phyloP scores from a whole-genome alignment of 192 early-diverging fungal species.

The Ambispora gerdemannii region DNA sequence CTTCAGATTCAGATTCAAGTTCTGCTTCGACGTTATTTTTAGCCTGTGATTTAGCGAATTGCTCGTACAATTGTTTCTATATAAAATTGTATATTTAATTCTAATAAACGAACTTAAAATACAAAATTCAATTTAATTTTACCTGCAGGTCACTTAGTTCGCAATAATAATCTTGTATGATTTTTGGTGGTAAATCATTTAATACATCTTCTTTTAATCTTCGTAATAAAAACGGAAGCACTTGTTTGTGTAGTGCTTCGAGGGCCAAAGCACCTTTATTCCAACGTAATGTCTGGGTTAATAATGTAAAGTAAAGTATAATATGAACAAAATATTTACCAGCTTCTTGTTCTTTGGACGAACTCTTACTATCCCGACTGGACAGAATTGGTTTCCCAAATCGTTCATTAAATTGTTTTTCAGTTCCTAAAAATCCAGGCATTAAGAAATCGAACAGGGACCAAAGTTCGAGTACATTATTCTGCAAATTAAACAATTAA shows the following conservation, averaged over 20 bases:
- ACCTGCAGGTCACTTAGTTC: constrained; percentile 86
- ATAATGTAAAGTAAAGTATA: too few relatives aligned
- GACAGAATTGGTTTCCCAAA: constrained; percentile 91
- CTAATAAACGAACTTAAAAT: too few relatives aligned
- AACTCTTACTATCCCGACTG: constrained; percentile 84
- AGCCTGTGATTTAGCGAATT: constrained; percentile 76
- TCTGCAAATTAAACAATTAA: constrained; percentile 44
- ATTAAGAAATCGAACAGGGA: constrained; percentile 97
- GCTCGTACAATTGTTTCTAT: constrained; percentile 83
- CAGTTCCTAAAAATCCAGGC: constrained; percentile 96
- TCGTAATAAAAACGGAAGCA: constrained; percentile 91
- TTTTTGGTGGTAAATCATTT: constrained; percentile 96
- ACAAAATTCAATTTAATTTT: too few relatives aligned
- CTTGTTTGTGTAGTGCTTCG: constrained; percentile 93
- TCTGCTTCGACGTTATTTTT: constrained; percentile 50
- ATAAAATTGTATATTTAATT: too few relatives aligned
- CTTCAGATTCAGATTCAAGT: constrained; percentile 37
- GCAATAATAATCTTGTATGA: constrained; percentile 99
- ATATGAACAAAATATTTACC: constrained; percentile 33
- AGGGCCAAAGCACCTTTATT: constrained; percentile 83
- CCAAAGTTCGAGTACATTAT: constrained; percentile 97
- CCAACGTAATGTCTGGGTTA: too few relatives aligned
- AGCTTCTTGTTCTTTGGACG: constrained; percentile 62
- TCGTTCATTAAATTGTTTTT: constrained; percentile 91
- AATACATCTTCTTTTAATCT: constrained; percentile 98